A percentile compares a stretch with the other conserved stretches of the same genome.
phyloP scores from a whole-genome alignment of 768 basidiomycete genomes.

The Pleurotus djamor region DNA sequence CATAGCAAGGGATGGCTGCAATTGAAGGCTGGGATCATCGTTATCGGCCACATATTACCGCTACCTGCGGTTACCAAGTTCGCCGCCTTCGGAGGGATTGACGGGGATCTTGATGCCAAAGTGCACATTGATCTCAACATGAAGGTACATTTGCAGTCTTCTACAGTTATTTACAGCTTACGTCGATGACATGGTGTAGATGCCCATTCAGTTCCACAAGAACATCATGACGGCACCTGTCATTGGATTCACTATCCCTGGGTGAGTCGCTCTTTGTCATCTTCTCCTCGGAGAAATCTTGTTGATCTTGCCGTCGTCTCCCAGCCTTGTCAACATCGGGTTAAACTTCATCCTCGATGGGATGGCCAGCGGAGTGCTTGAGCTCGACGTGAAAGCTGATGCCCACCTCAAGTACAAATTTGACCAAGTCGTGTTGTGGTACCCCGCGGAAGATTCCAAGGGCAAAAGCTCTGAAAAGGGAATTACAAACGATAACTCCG shows the following conservation, averaged over 20 bases:
- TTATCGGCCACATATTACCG: not conserved
- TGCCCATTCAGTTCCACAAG: not conserved
- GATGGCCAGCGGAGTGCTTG: not conserved
- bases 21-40: not conserved
- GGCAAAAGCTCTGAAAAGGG: not conserved
- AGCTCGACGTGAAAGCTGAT: not conserved
- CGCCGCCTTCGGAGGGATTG: slow-evolving; percentile 1
- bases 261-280: not conserved
- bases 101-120: not conserved
- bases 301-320: not conserved
- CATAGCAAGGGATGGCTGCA: not conserved
- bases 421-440: not conserved
- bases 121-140: not conserved
- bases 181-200: not conserved
- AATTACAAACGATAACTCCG: not conserved
- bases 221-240: not conserved
- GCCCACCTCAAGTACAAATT: not conserved
- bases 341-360: not conserved
- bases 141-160: not conserved
- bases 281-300: not conserved
- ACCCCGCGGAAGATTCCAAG: not conserved
- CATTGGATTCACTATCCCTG: not conserved
- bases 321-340: not conserved
- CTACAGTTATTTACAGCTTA: not conserved
- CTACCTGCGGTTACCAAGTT: not conserved